A percentile compares a stretch with the other conserved stretches of the same genome.
Evolutionary conservation across 805 yeast species (phyloP).

Genomic region (Cyberlindnera lachancei): DNA sequence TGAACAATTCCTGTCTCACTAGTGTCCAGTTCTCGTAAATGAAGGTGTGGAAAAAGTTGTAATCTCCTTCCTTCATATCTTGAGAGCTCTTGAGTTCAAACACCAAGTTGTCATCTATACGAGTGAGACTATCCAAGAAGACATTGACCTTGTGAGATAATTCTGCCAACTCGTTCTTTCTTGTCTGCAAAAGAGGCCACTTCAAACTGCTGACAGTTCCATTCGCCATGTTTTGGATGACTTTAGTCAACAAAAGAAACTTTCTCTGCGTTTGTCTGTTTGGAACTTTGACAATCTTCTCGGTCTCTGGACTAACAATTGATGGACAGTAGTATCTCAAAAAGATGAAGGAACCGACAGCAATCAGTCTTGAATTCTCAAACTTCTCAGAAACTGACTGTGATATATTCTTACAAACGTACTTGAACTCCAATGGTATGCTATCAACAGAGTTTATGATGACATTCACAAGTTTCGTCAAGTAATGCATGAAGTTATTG

Average conservation of each 20-base stretch:
- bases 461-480: conserved; percentile 48
- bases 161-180: conserved; percentile 32
- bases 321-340: conserved; percentile 82
- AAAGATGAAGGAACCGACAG: conserved; percentile 83
- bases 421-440: conserved; percentile 67
- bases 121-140: conserved; percentile 33
- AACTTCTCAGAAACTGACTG: conserved; percentile 50
- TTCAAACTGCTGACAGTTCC: conserved; percentile 61
- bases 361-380: conserved; percentile 57
- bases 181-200: conserved; percentile 46
- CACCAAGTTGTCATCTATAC: conserved; percentile 15
- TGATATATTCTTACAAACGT: conserved; percentile 62
- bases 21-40: conserved; percentile 42
- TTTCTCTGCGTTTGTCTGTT: conserved; percentile 47
- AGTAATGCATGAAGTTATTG: conserved; percentile 45
- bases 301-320: conserved; percentile 72
- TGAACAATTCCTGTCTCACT: conserved; percentile 23
- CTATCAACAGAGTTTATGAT: conserved; percentile 45
- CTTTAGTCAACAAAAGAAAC: conserved; percentile 71
- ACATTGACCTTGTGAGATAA: conserved; percentile 32
- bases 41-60: conserved; percentile 38
- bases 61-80: conserved; percentile 22
- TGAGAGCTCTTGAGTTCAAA: conserved; percentile 18
- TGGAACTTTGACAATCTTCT: conserved; percentile 31
- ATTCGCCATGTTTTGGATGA: conserved; percentile 81